Conservation (phyloP, 768 basidiomycete species). For the Tylopilus vinaceipallidus region DNA sequence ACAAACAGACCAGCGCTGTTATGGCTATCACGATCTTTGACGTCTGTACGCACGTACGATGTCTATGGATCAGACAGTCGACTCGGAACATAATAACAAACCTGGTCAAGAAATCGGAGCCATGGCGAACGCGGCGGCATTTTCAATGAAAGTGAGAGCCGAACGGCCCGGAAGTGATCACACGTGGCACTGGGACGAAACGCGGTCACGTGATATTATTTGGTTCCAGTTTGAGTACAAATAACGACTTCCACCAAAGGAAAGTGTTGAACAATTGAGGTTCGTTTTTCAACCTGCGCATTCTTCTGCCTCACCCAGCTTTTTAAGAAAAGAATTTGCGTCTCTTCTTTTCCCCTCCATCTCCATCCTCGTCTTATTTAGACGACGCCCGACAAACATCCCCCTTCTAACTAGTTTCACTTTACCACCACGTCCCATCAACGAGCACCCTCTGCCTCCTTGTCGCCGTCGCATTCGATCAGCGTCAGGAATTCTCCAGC, state of each 20-base stretch:
- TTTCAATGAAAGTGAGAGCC: background rate
- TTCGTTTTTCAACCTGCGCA: slow-evolving; percentile 30
- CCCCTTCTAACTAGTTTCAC: slow-evolving; percentile 4
- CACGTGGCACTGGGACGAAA: slow-evolving; percentile 21
- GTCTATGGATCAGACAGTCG: slow-evolving; percentile 1
- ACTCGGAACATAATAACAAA: slow-evolving; percentile 12
- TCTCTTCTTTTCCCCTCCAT: slow-evolving; percentile 14
- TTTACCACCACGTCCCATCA: slow-evolving; percentile 65
- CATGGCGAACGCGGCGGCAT: slow-evolving; percentile 19
- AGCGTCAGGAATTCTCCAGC: slow-evolving; percentile 48
- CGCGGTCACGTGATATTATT: slow-evolving; percentile 34
- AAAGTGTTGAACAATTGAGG: slow-evolving; percentile 25
- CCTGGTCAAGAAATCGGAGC: slow-evolving; percentile 35
- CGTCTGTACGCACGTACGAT: slow-evolving; percentile 45
- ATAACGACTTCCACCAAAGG: slow-evolving; percentile 24
- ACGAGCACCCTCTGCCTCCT: slow-evolving; percentile 61
- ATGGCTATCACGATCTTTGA: slow-evolving; percentile 53
- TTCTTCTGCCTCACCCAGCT: slow-evolving; percentile 7
- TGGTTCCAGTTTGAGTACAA: slow-evolving; percentile 29
- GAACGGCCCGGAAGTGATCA: background rate
- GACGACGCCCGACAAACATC: slow-evolving; percentile 12
- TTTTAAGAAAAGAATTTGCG: slow-evolving; percentile 9
- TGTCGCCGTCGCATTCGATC: slow-evolving; percentile 67
- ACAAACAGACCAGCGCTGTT: slow-evolving; percentile 50
- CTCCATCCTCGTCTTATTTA: slow-evolving; percentile 15